Base-by-base conservation (phyloP, 2,329 filamentous ascomycete genomes). In the Cercospora berteroae region DNA sequence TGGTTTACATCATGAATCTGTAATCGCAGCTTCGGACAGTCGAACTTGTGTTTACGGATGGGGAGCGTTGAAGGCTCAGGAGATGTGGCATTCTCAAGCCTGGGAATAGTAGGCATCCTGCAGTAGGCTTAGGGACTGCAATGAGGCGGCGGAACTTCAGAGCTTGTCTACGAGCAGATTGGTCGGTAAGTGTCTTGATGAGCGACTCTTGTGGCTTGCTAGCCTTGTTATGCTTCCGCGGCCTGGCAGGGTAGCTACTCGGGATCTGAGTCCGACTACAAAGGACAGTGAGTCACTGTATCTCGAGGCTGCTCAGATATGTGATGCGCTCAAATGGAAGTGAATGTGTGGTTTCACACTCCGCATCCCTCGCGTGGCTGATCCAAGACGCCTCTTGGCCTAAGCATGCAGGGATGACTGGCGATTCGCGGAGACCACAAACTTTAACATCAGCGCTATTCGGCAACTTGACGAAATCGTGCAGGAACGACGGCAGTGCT, bases 1-100 rank as follows among this genome's bases (percentile, higher is more conserved):
- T 84, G 82, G 39, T 80, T 80, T 42, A 87, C 78, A 70, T 87
- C 83, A 63, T 80, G 79, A 42, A 84, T 75, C 70, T 83, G 79
- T 31, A 84, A 78, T 58, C 83, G 81, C 9, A 84, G 79, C 44
- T 82, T 78, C 2, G 82, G 81, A 33, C 78, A 78, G n/a, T 79
- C 78, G 67, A 78, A 77, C 18, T 73, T 66, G 69, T 77, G 74
- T 64, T 71, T 73, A 39, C 72, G 71, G 64, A 76, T 71, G 20
- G 71, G 70, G 9, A 67, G 33, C 16, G 59, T 67, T 25, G 65
- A 60, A 29, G 69, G 67, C 18, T 61, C 67, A 25, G 66, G 69
- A 18, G 69, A 70, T 36, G 63, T 61, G 33, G 61, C 60, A 18
- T 72, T 64, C 59, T 68, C 62, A 23, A 69, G 58, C 23, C 52